Evolutionary conservation across 495 filamentous ascomycete genomes (phyloP).

Genomic region (Lasiosphaeria hispida): DNA sequence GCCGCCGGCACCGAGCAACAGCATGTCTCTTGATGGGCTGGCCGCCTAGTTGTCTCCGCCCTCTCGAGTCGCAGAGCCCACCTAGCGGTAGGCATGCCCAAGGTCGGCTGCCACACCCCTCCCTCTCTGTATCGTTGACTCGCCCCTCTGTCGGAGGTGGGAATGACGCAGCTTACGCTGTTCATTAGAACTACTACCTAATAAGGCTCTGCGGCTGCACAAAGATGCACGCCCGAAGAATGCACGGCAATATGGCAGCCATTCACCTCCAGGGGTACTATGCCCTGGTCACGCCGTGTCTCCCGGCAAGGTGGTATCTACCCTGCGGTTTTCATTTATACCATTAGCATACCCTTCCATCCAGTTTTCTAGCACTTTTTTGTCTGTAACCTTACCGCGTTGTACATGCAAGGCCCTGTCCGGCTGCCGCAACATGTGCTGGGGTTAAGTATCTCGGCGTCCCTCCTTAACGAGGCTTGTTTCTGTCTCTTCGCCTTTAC

Average conservation of each 20-base stretch:
- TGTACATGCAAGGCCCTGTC: constrained; percentile 15
- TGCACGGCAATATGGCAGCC: constrained; percentile 22
- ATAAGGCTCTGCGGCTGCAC: constrained; percentile 10
- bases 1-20: neutral
- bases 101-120: too few species aligned
- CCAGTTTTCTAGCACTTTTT: constrained; percentile 7
- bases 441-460: constrained; percentile 18
- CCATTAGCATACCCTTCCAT: constrained; percentile 19
- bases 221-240: constrained; percentile 8
- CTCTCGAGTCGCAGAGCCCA: too few species aligned
- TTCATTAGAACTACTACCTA: constrained; percentile 5
- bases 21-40: too few species aligned
- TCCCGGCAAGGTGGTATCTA: constrained; percentile 23
- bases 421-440: constrained; percentile 9
- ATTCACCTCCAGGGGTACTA: constrained; percentile 5
- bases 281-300: constrained; percentile 10
- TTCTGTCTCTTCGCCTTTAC: constrained; percentile 13
- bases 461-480: constrained; percentile 21
- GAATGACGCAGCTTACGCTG: too few species aligned
- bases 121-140: too few species aligned
- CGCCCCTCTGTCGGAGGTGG: too few species aligned
- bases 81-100: too few species aligned
- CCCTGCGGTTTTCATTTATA: constrained; percentile 26
- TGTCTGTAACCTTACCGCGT: constrained; percentile 26
- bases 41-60: too few species aligned